phyloP scores from a whole-genome alignment of 768 basidiomycete genomes.

The Tylopilus felleus region DNA sequence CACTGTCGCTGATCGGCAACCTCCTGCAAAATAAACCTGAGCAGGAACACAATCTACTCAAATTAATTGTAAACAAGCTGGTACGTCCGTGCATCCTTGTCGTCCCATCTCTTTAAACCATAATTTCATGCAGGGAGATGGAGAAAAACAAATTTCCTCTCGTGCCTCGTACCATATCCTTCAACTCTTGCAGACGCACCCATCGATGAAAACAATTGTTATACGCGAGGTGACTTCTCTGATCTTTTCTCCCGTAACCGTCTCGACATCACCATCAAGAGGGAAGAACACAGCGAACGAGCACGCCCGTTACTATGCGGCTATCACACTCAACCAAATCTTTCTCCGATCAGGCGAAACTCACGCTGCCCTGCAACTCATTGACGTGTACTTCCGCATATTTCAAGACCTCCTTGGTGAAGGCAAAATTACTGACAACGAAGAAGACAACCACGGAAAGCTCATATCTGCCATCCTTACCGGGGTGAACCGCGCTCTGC shows the following conservation, averaged over 20 bases:
- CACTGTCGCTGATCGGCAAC: conserved; percentile 70
- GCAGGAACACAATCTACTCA: conserved; percentile 94
- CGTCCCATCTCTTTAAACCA: background rate
- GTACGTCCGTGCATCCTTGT: conserved; percentile 39
- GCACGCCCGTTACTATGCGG: conserved; percentile 88
- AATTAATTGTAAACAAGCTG: conserved; percentile 91
- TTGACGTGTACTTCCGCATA: conserved; percentile 92
- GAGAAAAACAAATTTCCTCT: conserved; percentile 82
- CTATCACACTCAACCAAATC: conserved; percentile 94
- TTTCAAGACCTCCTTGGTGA: conserved; percentile 86
- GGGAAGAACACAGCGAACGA: conserved; percentile 44
- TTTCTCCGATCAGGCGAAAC: conserved; percentile 65
- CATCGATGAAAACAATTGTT: conserved; percentile 87
- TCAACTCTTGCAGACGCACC: conserved; percentile 85
- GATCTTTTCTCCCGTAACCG: conserved; percentile 42
- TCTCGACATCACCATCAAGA: conserved; percentile 10
- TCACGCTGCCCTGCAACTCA: conserved; percentile 70
- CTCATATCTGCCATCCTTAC: conserved; percentile 88
- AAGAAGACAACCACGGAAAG: conserved; percentile 73
- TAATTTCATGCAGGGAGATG: conserved; percentile 64
- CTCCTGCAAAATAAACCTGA: conserved; percentile 89
- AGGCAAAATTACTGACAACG: conserved; percentile 28
- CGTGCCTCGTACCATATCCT: conserved; percentile 88
- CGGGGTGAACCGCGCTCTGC: conserved; percentile 92
- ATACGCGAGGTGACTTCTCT: conserved; percentile 83